Conservation (phyloP, 2,329 filamentous ascomycete genomes). For the Aspergillus quadrilineatus region DNA sequence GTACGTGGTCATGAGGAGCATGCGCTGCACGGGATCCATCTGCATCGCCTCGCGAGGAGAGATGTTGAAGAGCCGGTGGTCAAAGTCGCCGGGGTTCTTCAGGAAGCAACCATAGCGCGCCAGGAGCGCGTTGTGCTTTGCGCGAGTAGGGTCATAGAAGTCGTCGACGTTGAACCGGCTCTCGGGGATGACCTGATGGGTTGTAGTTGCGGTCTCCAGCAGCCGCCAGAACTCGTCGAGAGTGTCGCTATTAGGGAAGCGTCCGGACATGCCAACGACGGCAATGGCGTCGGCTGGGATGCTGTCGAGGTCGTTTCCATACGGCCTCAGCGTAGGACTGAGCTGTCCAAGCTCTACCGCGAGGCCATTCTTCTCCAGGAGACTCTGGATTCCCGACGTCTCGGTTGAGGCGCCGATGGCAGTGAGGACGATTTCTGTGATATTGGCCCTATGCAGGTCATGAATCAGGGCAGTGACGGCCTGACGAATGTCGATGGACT, state of each 20-base stretch:
- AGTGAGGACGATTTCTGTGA: background rate
- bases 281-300: constrained; percentile 2
- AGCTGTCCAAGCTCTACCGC: background rate
- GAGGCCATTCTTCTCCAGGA: background rate
- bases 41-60: constrained; percentile 70
- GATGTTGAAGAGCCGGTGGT: constrained; percentile 76
- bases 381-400: background rate
- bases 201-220: background rate
- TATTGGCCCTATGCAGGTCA: background rate
- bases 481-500: background rate
- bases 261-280: constrained; percentile 13
- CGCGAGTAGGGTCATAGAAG: constrained; percentile 66
- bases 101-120: constrained; percentile 71
- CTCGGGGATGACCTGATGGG: constrained; percentile 61
- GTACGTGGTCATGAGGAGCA: constrained; percentile 68
- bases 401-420: background rate
- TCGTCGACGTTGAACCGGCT: constrained; percentile 67
- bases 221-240: constrained; percentile 10
- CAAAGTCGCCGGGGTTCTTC: constrained; percentile 68
- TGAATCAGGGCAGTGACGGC: background rate
- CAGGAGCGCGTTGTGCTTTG: constrained; percentile 68
- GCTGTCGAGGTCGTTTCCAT: background rate
- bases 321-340: background rate
- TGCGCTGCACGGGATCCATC: constrained; percentile 56
- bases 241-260: constrained; percentile 12